Percentiles rank a stretch among this genome's conserved stretches.
phyloP scores from a whole-genome alignment of 495 filamentous ascomycete species.

The Aspergillus taichungensis region DNA sequence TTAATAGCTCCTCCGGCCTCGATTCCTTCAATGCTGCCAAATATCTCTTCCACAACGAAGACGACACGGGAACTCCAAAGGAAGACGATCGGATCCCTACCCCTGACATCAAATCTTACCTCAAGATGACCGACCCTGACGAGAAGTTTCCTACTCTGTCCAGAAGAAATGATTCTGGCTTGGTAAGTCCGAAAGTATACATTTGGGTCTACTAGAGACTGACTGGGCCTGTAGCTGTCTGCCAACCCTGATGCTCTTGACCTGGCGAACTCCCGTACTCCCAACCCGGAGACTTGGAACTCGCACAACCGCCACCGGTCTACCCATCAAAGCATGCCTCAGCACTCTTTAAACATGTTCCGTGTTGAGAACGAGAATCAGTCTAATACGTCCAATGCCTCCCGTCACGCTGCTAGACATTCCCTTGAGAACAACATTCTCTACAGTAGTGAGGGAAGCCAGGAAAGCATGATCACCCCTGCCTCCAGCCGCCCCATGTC shows the following conservation, averaged over 20 bases:
- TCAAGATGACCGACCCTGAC: conserved; percentile 65
- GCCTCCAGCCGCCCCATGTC: conserved; percentile 25
- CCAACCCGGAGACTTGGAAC: conserved; percentile 58
- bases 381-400: conserved; percentile 5
- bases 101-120: conserved; percentile 56
- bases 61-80: conserved; percentile 43
- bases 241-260: conserved; percentile 76
- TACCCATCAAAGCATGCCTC: conserved; percentile 71
- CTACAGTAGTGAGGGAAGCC: conserved; percentile 21
- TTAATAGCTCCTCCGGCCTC: conserved; percentile 38
- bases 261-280: conserved; percentile 61
- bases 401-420: conserved; percentile 37
- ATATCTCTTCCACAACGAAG: conserved; percentile 80
- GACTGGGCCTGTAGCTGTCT: conserved; percentile 48
- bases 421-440: conserved; percentile 46
- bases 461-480: conserved; percentile 18
- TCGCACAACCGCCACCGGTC: conserved; percentile 65
- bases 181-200: conserved; percentile 45
- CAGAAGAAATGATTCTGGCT: conserved; percentile 56
- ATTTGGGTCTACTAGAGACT: too few relatives aligned
- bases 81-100: conserved; percentile 47
- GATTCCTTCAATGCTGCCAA: conserved; percentile 69
- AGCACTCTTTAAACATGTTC: conserved; percentile 41
- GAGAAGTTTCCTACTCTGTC: conserved; percentile 78
- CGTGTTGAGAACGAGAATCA: conserved; percentile 24